Base-by-base conservation (phyloP, 768 basidiomycete genomes). In the Daedaleopsis nitida region DNA sequence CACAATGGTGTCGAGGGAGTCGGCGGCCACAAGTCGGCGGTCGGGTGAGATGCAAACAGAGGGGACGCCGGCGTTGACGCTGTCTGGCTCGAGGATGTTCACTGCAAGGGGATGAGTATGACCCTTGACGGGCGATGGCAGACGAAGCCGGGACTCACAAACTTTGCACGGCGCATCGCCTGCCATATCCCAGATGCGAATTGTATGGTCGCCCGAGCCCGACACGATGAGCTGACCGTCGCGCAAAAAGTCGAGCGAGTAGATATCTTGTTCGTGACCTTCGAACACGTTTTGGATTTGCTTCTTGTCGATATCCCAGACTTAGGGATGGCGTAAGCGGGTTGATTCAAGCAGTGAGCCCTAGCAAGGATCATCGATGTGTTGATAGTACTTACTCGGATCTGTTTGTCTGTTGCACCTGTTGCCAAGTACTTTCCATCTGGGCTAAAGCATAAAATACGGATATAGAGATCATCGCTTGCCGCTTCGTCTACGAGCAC, bases 191-290 rank as follows among this genome's bases (percentile, higher is more conserved):
- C 86, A 87, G 55, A 86, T 81, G 48, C 82, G 73, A 27, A 83
- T 83, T 0, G 83, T 85, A 71, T 81, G 80, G 74, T 87, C 92
- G 3, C 94, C 94, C 0, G 92, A 94, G 16, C 94, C 95, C 5
- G 92, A 94, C 12, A 95, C 92, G 65, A 96, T 88, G 66, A 90
- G 81, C 5, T 86, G 81, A 9, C 95, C 94, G 66, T 95, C 91
- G n/a, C 80, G 75, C 1, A 92, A 92, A 75, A 95, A 96, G 73
- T 92, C 93, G 64, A 97, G 87, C 1, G 94, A 93, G 75, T 96
- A 96, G 69, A 97, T 94, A 69, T 96, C 95, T 70, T 94, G 91
- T 68, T 86, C 86, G 76, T 97, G 95, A 5, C 95, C 95, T 64
- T 91, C 87, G 67, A 96, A 93, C 11, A 91, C 78, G 64, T 84